Percentiles rank a stretch among this genome's conserved stretches.
Evolutionary conservation across 305 asterid species (phyloP).

Genomic region (Rubia occidens): DNA sequence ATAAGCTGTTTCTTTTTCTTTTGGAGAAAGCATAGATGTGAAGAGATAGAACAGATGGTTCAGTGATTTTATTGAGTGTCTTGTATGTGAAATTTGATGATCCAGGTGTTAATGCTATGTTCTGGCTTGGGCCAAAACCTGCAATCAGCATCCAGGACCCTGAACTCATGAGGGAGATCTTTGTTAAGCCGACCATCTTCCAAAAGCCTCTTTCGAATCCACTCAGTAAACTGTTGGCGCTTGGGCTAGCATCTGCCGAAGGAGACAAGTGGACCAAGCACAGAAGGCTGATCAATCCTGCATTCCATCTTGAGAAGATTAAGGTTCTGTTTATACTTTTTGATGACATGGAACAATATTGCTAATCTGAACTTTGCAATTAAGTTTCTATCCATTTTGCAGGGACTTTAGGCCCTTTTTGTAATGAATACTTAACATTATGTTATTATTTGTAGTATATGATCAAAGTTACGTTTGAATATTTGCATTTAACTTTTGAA

Average conservation of each 20-base stretch:
- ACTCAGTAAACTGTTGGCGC: slow-evolving; percentile 16
- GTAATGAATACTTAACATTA: no score
- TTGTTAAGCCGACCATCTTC: slow-evolving; percentile 18
- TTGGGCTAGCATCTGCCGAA: slow-evolving; percentile 16
- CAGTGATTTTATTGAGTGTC: not conserved
- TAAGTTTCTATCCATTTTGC: not conserved
- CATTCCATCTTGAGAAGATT: slow-evolving; percentile 26
- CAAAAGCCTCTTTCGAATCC: slow-evolving; percentile 16
- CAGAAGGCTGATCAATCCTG: slow-evolving; percentile 22
- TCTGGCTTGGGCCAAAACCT: slow-evolving; percentile 24
- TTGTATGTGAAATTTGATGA: not conserved
- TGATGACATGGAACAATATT: no score
- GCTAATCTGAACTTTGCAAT: no score
- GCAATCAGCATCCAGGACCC: slow-evolving; percentile 20
- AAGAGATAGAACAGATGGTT: not conserved
- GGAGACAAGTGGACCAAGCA: slow-evolving; percentile 23
- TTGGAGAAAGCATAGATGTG: not conserved
- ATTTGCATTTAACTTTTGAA: no score
- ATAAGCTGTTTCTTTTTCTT: not conserved
- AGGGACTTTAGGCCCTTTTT: not conserved
- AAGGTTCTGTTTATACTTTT: slow-evolving; percentile 11
- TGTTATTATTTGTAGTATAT: not conserved
- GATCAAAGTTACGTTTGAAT: no score
- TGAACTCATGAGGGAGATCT: slow-evolving; percentile 21
- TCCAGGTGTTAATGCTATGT: slow-evolving; percentile 10